phyloP scores from a whole-genome alignment of 148 eudicot species.

The Arbutus unedo region DNA sequence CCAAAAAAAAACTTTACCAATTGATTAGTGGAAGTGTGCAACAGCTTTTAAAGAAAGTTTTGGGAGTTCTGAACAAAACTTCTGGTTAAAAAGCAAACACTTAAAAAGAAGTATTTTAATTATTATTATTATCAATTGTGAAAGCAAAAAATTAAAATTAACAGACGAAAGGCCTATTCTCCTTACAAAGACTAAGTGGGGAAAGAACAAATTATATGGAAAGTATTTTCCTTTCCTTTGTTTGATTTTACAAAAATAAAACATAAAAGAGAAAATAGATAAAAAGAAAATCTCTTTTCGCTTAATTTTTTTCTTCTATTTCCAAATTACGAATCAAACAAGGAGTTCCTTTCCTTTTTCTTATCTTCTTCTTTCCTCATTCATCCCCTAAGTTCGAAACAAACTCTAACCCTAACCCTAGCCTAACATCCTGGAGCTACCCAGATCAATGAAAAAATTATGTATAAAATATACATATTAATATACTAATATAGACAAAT shows the following conservation, averaged over 20 bases:
- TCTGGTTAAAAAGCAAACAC: background rate
- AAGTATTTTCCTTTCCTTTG: no score
- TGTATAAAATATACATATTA: background rate
- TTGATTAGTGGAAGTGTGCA: background rate
- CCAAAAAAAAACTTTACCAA: background rate
- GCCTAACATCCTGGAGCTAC: background rate
- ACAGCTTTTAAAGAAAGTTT: background rate
- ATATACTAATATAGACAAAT: background rate
- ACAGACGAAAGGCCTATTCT: background rate
- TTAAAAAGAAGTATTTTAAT: background rate
- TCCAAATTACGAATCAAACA: no score
- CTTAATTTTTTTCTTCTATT: no score
- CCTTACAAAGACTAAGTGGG: background rate
- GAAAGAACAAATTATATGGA: no score
- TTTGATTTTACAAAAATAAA: no score
- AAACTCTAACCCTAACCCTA: conserved; percentile 7
- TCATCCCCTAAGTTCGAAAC: background rate
- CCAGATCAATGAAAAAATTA: background rate
- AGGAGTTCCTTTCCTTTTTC: no score
- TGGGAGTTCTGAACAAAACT: background rate
- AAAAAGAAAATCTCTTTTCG: no score
- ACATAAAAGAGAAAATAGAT: no score
- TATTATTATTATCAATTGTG: background rate
- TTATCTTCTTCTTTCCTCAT: no score
- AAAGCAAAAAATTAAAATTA: background rate